Evolutionary conservation across 345 rosid species (phyloP), one percentile per base, ranked within the genome.

Genomic region (Eucalyptus pauciflora): DNA sequence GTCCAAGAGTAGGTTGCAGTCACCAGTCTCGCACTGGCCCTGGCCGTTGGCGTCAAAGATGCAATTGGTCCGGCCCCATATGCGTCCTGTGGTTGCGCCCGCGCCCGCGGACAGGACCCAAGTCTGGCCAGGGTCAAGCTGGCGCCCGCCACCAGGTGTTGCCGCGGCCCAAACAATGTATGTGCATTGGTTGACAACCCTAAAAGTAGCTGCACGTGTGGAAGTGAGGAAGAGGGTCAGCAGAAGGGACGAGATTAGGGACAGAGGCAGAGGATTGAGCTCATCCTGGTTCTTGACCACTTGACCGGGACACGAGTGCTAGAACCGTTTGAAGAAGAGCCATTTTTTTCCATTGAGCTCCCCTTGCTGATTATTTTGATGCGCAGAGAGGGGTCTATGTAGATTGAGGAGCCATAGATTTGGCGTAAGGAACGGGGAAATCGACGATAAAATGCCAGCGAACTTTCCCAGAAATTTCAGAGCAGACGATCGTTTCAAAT

Each of bases 61-160:
- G 88, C 93, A 92, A 13, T 86, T 87, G 33, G 92, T 91, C 33
- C 91, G 89, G 37, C 90, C 90, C 93, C 93, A 92, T 15, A 92
- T 88, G 15, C 92, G 89, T 4, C 76, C 88, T 8, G 2, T 33
- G 10, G 56, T 48, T 6, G 90, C 91, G 50, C 90, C 91, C 1
- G 88, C 85, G 89, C 80, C 24, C 56, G 18, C 10, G 2, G 10
- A 52, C 18, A 52, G 56, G 56, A 52, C 88, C 51, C 64, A 52
- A 24, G 10, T 52, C 24, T 91, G 87, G 87, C 89, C 88, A 13
- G 22, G 83, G 52, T 91, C 51, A 25, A 92, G 91, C 62, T 8
- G 87, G 48, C 67, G 50, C 46, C 93, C 91, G 12, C 93, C 93
- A 5, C 93, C 89, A 3, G 91, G 92, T 8, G 58, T n/a, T 6